Evolutionary conservation across 2,329 filamentous ascomycete species (phyloP).

Genomic region (Ceratocystiopsis sp.): DNA sequence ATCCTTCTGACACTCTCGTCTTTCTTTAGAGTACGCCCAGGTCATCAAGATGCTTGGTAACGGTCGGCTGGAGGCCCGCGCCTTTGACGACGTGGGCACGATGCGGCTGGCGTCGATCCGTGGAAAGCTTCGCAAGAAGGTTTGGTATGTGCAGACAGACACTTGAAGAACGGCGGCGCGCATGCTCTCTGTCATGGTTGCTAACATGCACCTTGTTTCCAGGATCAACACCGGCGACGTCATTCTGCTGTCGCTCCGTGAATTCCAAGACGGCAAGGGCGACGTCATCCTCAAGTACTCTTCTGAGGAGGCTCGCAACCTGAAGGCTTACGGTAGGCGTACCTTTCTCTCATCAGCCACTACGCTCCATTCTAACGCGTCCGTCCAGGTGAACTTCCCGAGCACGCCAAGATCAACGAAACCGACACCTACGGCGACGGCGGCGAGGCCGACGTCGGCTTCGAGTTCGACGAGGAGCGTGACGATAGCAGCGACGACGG

Average conservation of each 20-base stretch:
- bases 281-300: conserved; percentile 86
- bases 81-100: conserved; percentile 85
- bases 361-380: too few relatives aligned
- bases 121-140: conserved; percentile 98
- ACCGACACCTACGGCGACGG: conserved; percentile 86
- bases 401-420: conserved; percentile 99
- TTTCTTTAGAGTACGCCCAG: conserved; percentile 39
- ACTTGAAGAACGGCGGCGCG: too few relatives aligned
- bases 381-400: conserved; percentile 69
- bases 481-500: conserved; percentile 39
- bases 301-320: conserved; percentile 81
- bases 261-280: conserved; percentile 81
- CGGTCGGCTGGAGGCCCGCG: conserved; percentile 63
- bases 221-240: conserved; percentile 74
- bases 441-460: conserved; percentile 88
- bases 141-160: conserved; percentile 38
- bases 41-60: conserved; percentile 46
- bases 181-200: too few relatives aligned
- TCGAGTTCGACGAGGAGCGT: conserved; percentile 95
- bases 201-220: neutral
- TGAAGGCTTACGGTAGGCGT: conserved; percentile 59
- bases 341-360: neutral
- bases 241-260: conserved; percentile 63
- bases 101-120: conserved; percentile 55
- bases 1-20: conserved; percentile 7